Evolutionary conservation across 1,139 yeast species (phyloP), one percentile per base, ranked within the genome.

Genomic region (Zygosaccharomyces pseudobailii): DNA sequence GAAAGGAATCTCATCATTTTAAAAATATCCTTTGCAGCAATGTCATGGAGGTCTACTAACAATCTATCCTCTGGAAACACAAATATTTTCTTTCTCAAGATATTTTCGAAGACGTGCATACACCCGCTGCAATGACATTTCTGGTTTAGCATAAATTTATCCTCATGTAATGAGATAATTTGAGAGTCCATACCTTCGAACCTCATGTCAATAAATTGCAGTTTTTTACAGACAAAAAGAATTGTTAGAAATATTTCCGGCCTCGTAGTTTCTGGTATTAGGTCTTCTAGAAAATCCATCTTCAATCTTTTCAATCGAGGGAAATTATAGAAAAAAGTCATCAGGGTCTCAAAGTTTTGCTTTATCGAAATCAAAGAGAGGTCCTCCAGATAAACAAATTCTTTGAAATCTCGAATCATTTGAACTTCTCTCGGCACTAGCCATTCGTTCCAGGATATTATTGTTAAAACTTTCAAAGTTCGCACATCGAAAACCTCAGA

Each of bases 371-470:
- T 69, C 45, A 71, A 55, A 0, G 74, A 69, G n/a, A 71, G 52
- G 46, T 71, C 74, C 45, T 69, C 66, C 4, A 71, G 50, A 44
- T 63, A 55, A 2, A 49, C 49, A 44, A 71, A 71, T 13, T 65
- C 69, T 24, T 57, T 53, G 55, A 71, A 66, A 49, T 68, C 67
- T 46, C 61, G 66, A 36, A 68, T 57, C 58, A 67, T 64, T 42
- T 65, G 65, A 22, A 63, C 53, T 44, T 61, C 65, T 36, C 66
- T 56, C 13, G 61, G 59, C 21, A 59, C 52, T 22, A 62, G 51
- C 7, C 62, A 56, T 42, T 69, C 72, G 49, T 65, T 65, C 75
- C 75, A 71, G 3, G 75, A 71, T 5, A 70, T 70, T 5, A 71
- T 60, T 0, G 74, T 71, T 30, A 71, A 55, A 0, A 66, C 61